Evolutionary conservation across 139 green algal species (phyloP).

Genomic region (Chlorella vulgaris): DNA sequence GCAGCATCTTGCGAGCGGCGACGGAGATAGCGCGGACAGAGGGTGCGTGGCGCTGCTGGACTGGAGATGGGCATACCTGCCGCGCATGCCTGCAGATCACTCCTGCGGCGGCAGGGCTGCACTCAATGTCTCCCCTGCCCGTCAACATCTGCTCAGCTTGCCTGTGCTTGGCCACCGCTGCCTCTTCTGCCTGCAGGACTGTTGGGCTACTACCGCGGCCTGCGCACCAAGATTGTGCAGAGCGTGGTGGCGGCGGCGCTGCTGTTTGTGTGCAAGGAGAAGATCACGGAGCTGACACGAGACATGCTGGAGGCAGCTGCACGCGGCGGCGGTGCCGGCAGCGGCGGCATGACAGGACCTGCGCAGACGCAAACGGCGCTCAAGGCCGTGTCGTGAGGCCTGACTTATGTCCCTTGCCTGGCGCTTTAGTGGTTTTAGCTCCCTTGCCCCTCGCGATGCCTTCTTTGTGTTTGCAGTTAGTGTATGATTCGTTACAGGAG

Average conservation of each 20-base stretch:
- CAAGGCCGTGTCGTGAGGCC: too few relatives aligned
- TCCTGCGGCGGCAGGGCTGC: too few relatives aligned
- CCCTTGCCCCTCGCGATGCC: too few relatives aligned
- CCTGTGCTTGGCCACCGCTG: not conserved
- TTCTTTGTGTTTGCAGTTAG: too few relatives aligned
- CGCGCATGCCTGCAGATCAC: too few relatives aligned
- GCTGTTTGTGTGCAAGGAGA: conserved; percentile 86
- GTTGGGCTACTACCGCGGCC: conserved; percentile 51
- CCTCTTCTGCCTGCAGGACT: not conserved
- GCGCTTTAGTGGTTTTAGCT: too few relatives aligned
- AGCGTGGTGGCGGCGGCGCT: conserved; percentile 84
- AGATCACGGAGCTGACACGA: conserved; percentile 53
- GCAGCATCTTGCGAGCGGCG: conserved; percentile 64
- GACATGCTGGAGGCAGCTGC: conserved; percentile 19
- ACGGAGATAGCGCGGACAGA: conserved; percentile 66
- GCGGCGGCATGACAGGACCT: not conserved
- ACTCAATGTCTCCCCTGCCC: too few relatives aligned
- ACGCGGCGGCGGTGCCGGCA: not conserved
- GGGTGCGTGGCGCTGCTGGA: conserved; percentile 28
- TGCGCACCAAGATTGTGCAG: conserved; percentile 86
- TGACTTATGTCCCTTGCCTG: too few relatives aligned
- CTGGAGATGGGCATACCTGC: not conserved
- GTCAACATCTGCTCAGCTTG: not conserved
- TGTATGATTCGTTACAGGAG: too few relatives aligned
- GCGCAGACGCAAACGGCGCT: too few relatives aligned